These are phyloP conservation scores for Asparagopsis taxiformis DNA, from an alignment of 31 red algal genomes.

Conservation along the genomic window DNA sequence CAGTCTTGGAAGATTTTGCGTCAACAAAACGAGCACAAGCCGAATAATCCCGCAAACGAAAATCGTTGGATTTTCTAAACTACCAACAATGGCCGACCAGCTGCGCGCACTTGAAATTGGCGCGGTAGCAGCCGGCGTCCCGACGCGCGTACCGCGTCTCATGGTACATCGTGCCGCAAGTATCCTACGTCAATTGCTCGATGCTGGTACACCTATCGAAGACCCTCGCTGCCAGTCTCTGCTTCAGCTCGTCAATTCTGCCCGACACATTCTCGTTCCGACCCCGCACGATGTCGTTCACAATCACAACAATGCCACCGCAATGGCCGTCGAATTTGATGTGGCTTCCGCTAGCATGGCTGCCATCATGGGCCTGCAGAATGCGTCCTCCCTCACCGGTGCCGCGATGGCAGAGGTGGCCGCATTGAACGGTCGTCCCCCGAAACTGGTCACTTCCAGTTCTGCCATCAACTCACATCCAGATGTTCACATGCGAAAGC, in stretches of 20 bases:
- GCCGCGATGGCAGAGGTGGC: constrained; percentile 28
- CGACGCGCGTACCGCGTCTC: constrained; percentile 42
- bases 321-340: constrained; percentile 39
- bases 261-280: constrained; percentile 36
- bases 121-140: constrained; percentile 36
- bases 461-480: neutral
- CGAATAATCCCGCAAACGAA: too few relatives aligned
- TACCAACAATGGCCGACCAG: too few relatives aligned
- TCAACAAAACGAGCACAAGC: too few relatives aligned
- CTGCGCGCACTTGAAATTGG: constrained; percentile 39
- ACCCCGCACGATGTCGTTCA: too few relatives aligned
- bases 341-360: constrained; percentile 53
- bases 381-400: constrained; percentile 33
- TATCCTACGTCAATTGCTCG: constrained; percentile 42
- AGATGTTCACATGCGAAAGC: neutral
- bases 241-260: constrained; percentile 54
- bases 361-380: constrained; percentile 57
- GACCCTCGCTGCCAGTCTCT: constrained; percentile 46
- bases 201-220: constrained; percentile 22
- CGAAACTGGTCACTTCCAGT: constrained; percentile 3
- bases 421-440: neutral
- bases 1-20: too few relatives aligned
- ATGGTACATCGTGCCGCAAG: constrained; percentile 56
- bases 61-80: too few relatives aligned
- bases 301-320: constrained; percentile 54